Conservation (phyloP, 2,329 filamentous ascomycete species). For the Chaetomiaceae sp. region DNA sequence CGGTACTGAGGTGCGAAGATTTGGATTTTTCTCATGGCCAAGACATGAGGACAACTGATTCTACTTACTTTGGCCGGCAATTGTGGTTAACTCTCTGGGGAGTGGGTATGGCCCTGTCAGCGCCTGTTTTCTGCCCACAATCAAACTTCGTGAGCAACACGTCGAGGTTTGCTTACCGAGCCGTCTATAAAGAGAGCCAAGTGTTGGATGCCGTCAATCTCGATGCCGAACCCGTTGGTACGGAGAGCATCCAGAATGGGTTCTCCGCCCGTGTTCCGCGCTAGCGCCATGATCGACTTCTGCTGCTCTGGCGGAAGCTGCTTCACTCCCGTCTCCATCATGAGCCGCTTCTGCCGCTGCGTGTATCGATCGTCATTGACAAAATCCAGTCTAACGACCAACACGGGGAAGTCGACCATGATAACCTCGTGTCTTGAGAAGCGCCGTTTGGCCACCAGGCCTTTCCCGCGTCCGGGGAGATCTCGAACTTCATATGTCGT, state of each 20-base stretch:
- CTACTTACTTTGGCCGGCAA: constrained; percentile 27
- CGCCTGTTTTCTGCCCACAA: no score
- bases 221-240: constrained; percentile 29
- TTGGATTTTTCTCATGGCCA: no score
- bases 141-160: no score
- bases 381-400: constrained; percentile 26
- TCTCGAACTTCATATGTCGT: constrained; percentile 21
- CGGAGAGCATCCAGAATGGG: constrained; percentile 25
- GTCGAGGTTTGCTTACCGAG: constrained; percentile 23
- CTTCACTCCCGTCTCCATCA: constrained; percentile 22
- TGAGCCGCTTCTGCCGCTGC: constrained; percentile 8
- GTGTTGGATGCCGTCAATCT: constrained; percentile 27
- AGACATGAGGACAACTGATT: no score
- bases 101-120: no score
- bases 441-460: constrained; percentile 22
- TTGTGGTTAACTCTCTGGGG: constrained; percentile 26
- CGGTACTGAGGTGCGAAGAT: no score
- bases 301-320: constrained; percentile 21
- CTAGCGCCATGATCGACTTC: constrained; percentile 20
- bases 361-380: constrained; percentile 15
- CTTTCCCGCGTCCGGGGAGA: constrained; percentile 25
- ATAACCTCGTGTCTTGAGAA: constrained; percentile 21
- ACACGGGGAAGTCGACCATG: constrained; percentile 25
- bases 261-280: constrained; percentile 18
- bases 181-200: constrained; percentile 25